These are phyloP conservation scores for Yamadazyma diospyri DNA, from an alignment of 1,139 yeast genomes.

Conservation along the genomic window DNA sequence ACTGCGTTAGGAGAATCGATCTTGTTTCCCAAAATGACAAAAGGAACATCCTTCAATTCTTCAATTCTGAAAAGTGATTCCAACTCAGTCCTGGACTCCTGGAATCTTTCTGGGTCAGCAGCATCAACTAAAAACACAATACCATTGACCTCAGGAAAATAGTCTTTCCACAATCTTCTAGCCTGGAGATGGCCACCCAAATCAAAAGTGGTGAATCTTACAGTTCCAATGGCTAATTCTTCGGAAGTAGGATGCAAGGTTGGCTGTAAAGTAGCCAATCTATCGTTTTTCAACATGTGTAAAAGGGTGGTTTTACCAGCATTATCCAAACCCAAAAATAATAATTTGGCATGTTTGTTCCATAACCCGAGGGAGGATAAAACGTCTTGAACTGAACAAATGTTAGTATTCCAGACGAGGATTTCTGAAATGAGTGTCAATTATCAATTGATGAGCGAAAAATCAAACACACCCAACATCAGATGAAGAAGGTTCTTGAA, in stretches of 20 bases:
- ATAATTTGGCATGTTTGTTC: constrained; percentile 96
- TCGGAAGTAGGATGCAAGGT: constrained; percentile 98
- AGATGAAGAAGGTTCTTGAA: not conserved
- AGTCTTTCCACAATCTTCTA: constrained; percentile 98
- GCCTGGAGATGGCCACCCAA: constrained; percentile 99
- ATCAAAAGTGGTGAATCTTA: constrained; percentile 95
- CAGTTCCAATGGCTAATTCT: constrained; percentile 94
- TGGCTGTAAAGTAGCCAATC: constrained; percentile 96
- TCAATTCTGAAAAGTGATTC: constrained; percentile 91
- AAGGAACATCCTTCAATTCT: constrained; percentile 86
- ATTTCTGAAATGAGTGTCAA: not conserved
- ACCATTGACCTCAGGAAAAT: constrained; percentile 98
- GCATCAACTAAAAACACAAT: constrained; percentile 96
- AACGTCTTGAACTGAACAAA: constrained; percentile 66
- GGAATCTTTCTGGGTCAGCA: constrained; percentile 93
- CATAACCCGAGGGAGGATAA: constrained; percentile 91
- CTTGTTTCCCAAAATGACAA: constrained; percentile 91
- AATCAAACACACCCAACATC: too few relatives aligned
- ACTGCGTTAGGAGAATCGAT: constrained; percentile 94
- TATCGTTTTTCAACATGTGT: constrained; percentile 96
- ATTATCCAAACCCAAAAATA: constrained; percentile 94
- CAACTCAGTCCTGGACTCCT: constrained; percentile 91
- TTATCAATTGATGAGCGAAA: too few relatives aligned
- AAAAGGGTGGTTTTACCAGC: constrained; percentile 97
- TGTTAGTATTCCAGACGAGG: not conserved